Evolutionary conservation across 805 yeast genomes (phyloP), one percentile per base, ranked within the genome.

Genomic region (Myxozyma udenii): DNA sequence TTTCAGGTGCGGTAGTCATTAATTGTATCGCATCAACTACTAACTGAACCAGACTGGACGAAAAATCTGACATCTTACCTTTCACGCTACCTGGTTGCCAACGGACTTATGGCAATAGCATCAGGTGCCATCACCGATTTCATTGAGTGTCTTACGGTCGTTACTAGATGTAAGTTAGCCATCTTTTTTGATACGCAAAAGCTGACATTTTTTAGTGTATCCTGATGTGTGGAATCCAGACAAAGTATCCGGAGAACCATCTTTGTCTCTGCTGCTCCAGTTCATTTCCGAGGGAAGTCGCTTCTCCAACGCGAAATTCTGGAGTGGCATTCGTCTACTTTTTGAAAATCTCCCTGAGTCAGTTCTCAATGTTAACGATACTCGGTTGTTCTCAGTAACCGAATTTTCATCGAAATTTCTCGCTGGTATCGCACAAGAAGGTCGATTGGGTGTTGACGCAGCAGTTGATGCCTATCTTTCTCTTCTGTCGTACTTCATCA

Each of bases 221-320:
- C 58, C 58, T 25, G 38, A 23, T 3, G 28, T 50, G 11, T 54
- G 58, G 58, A 32, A 9, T 16, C 32, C 41, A 3, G 41, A 40
- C 7, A 3, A 23, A 4, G 47, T 26, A 5, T 22, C 50, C 4
- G 33, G 46, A 11, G 58, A 51, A 19, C 55, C 58, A 3, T 54
- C 58, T 3, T 18, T 54, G 7, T 22, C 41, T 5, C 41, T 51
- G 25, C n/a, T 54, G 11, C 32, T 51, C 11, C 16, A 32, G 2
- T 55, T 55, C 18, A 24, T 53, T 11, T 42, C 58, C 6, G 38
- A 49, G 22, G 60, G 60, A n/a, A 55, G 60, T 38, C 45, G 49
- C 9, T 44, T 43, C 32, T 25, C 55, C 2, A 57, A 57, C 1
- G 46, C 46, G 2, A 40, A 46, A 21, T 55, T 33, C 22, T 55